phyloP scores from a whole-genome alignment of 2,329 filamentous ascomycete genomes.

The Colletotrichum sp. region DNA sequence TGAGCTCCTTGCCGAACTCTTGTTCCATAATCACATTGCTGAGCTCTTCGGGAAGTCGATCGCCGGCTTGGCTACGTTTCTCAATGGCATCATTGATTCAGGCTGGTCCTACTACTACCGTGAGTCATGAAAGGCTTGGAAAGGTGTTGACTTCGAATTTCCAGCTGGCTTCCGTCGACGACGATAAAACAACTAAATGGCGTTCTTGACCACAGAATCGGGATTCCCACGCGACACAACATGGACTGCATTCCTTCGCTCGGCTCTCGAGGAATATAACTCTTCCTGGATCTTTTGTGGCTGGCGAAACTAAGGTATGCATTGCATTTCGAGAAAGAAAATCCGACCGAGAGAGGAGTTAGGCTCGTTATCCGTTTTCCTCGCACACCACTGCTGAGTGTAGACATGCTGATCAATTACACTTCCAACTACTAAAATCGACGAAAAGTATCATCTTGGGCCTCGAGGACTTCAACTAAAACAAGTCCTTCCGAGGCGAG shows the following conservation, averaged over 20 bases:
- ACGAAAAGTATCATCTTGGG: background rate
- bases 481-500: background rate
- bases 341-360: background rate
- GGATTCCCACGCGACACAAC: background rate
- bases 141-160: background rate
- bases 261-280: background rate
- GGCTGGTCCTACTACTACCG: background rate
- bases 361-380: background rate
- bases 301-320: background rate
- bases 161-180: background rate
- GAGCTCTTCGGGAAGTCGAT: background rate
- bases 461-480: background rate
- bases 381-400: background rate
- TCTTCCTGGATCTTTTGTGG: background rate
- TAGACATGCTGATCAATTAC: background rate
- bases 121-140: background rate
- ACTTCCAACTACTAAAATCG: background rate
- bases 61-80: background rate
- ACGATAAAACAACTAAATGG: background rate
- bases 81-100: slow-evolving; percentile 4
- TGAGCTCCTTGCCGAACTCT: background rate
- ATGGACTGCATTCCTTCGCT: background rate
- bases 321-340: background rate
- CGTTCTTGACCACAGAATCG: background rate
- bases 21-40: background rate